These are phyloP conservation scores for Lanzia echinophila DNA, from an alignment of 2,329 filamentous ascomycete genomes.

Conservation along the genomic window DNA sequence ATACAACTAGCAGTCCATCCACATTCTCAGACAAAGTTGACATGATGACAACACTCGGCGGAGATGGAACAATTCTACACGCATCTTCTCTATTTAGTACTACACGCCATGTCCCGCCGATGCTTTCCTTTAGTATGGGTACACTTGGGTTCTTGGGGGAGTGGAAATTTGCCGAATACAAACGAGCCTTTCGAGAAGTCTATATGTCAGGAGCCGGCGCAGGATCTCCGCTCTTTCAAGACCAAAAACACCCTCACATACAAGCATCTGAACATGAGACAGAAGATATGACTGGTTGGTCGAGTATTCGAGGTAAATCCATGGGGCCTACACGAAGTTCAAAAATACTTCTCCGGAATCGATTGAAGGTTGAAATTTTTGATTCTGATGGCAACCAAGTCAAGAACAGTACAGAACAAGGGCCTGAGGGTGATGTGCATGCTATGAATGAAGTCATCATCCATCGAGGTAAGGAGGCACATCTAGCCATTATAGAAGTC, in stretches of 20 bases:
- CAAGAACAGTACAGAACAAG: conserved; percentile 33
- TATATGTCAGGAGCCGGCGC: conserved; percentile 69
- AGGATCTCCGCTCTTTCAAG: conserved; percentile 27
- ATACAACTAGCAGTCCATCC: conserved; percentile 38
- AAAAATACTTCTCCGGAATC: conserved; percentile 78
- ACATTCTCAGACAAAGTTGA: conserved; percentile 75
- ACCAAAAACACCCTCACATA: conserved; percentile 28
- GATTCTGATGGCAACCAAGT: conserved; percentile 58
- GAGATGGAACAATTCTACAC: conserved; percentile 84
- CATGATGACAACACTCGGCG: conserved; percentile 81
- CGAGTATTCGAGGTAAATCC: conserved; percentile 68
- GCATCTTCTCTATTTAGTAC: conserved; percentile 83
- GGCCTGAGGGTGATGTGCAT: conserved; percentile 36
- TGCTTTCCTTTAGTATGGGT: conserved; percentile 95
- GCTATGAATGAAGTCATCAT: conserved; percentile 96
- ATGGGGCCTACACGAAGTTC: conserved; percentile 70
- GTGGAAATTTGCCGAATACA: conserved; percentile 93
- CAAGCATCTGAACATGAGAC: conserved; percentile 16
- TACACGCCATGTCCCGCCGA: conserved; percentile 73
- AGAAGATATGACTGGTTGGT: conserved; percentile 53
- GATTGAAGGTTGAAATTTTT: conserved; percentile 80
- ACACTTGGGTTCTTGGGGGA: conserved; percentile 91
- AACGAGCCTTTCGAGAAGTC: conserved; percentile 83
- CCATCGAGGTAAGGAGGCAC: conserved; percentile 82
- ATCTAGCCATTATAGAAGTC: conserved; percentile 87